Conservation (phyloP, 495 filamentous ascomycete genomes). For the Aspergillus coremiiformis region DNA sequence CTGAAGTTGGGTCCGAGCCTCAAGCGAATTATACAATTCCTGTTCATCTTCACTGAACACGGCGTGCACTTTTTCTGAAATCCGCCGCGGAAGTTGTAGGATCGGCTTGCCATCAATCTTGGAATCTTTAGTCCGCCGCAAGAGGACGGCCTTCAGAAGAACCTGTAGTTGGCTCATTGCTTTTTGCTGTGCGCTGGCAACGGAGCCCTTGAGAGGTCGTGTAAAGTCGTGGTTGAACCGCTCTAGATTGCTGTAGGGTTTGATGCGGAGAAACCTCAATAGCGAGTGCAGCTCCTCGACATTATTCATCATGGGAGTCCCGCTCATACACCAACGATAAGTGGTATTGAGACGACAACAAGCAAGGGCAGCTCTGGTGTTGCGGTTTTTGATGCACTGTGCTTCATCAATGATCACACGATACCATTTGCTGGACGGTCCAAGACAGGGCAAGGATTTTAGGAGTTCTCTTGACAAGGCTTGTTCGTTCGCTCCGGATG, state of each 20-base stretch:
- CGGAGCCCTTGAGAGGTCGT: conserved; percentile 42
- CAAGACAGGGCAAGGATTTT: conserved; percentile 51
- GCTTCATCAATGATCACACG: conserved; percentile 89
- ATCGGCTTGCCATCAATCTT: conserved; percentile 82
- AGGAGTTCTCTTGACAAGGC: conserved; percentile 15
- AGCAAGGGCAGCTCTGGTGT: conserved; percentile 57
- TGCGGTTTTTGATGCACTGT: conserved; percentile 86
- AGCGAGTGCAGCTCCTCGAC: conserved; percentile 77
- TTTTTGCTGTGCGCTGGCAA: conserved; percentile 25
- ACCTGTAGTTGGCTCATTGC: conserved; percentile 70
- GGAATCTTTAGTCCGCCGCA: conserved; percentile 79
- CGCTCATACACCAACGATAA: conserved; percentile 79
- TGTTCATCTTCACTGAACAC: conserved; percentile 69
- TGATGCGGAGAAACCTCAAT: conserved; percentile 72
- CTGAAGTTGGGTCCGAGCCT: conserved; percentile 54
- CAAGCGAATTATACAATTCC: conserved; percentile 65
- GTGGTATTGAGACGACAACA: conserved; percentile 53
- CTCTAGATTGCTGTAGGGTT: conserved; percentile 63
- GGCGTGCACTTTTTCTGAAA: conserved; percentile 56
- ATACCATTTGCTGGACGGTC: conserved; percentile 62
- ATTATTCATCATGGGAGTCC: conserved; percentile 92
- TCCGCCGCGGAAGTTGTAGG: conserved; percentile 62
- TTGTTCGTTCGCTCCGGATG: conserved; percentile 12
- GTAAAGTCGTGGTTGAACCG: conserved; percentile 55
- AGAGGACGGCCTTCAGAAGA: conserved; percentile 74